Conservation (phyloP, 2,329 filamentous ascomycete species). For the Penicillium fuscoglaucum region DNA sequence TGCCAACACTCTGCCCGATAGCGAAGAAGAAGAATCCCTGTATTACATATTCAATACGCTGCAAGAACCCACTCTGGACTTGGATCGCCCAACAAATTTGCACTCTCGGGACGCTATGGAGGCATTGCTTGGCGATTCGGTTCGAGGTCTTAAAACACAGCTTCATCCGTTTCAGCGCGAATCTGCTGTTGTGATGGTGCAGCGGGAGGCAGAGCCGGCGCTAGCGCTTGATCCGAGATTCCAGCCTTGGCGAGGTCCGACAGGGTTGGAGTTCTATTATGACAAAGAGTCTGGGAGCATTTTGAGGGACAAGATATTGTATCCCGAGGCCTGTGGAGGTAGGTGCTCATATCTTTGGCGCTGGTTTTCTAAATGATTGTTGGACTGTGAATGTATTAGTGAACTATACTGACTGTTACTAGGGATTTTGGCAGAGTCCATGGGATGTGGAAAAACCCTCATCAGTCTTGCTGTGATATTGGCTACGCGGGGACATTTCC, state of each 20-base stretch:
- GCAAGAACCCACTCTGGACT: conserved; percentile 39
- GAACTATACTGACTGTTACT: not conserved
- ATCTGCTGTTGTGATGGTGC: conserved; percentile 80
- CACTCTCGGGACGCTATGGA: conserved; percentile 41
- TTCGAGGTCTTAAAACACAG: conserved; percentile 52
- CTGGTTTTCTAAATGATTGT: not conserved
- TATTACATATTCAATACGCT: conserved; percentile 55
- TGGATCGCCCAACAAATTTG: conserved; percentile 32
- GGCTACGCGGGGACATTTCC: conserved; percentile 69
- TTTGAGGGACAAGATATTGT: conserved; percentile 66
- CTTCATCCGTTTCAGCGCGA: conserved; percentile 78
- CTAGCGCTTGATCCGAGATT: conserved; percentile 73
- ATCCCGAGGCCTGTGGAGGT: conserved; percentile 73
- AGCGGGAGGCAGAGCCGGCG: conserved; percentile 69
- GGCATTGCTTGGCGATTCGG: conserved; percentile 33
- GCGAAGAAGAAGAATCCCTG: conserved; percentile 44
- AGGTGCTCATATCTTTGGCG: conserved; percentile 30
- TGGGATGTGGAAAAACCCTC: conserved; percentile 75
- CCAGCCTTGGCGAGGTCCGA: conserved; percentile 59
- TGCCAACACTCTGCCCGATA: conserved; percentile 15
- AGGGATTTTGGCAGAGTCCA: conserved; percentile 50
- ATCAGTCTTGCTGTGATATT: conserved; percentile 78
- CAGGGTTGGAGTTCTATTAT: conserved; percentile 66
- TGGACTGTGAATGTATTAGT: not conserved
- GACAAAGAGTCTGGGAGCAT: conserved; percentile 65